Evolutionary conservation across 2,329 filamentous ascomycete genomes (phyloP), one percentile per base, ranked within the genome.

Genomic region (Acephala macrosclerotiorum): DNA sequence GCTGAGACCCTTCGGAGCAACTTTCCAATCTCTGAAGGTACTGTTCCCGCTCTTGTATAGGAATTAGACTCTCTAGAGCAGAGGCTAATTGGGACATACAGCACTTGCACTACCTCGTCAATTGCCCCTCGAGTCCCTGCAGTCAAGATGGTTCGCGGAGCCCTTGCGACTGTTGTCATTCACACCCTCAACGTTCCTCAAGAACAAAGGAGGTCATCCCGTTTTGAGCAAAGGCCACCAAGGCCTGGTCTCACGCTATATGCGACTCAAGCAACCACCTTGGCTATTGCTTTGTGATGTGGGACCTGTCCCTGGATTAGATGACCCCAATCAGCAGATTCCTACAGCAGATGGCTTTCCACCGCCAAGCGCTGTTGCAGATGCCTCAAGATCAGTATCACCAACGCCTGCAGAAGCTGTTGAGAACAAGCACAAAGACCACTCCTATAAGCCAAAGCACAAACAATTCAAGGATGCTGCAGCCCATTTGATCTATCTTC

Each of bases 401-500:
- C 68, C 69, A 25, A 92, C 89, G 69, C 94, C 94, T 8, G 84
- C 88, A 3, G 91, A 96, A 75, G 88, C 91, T 7, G 81, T 86
- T 18, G 79, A 76, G 49, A 67, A 75, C 8, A 73, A 76, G 16
- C 80, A 76, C 22, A 78, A 65, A 65, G 61, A 72, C 29, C 29
- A 33, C 9, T 63, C 73, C 63, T 72, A 73, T 66, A 77, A 80
- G 66, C 68, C 80, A 69, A 82, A 84, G 38, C 26, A 60, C 71
- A 84, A 85, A 70, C 45, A 20, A 18, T 76, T 81, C 69, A 79
- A 84, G 72, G 84, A 90, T 66, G 82, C 84, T 1, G 85, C 85
- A 2, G 85, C 87, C 1, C 87, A 97, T 76, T 82, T 97, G 33
- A 89, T 88, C 3, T 99, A 99, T 75, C 82, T 99, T 66, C 87